phyloP scores from a whole-genome alignment of 805 yeast species.

The Kodamaea neixiangensis region DNA sequence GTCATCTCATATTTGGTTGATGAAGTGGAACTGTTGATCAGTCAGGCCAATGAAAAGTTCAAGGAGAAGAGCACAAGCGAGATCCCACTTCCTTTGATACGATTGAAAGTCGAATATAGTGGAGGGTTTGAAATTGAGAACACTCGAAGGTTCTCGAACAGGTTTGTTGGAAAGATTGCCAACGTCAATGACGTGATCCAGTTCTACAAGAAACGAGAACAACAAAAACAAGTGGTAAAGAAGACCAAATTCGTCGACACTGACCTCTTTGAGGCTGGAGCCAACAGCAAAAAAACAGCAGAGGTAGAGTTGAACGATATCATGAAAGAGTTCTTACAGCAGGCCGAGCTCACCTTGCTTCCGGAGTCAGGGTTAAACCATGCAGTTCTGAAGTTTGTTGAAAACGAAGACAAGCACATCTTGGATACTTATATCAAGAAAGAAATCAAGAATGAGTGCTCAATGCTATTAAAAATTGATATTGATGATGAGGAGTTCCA shows the following conservation, averaged over 20 bases:
- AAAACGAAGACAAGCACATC: slow-evolving; percentile 78
- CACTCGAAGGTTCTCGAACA: slow-evolving; percentile 82
- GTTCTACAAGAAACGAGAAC: slow-evolving; percentile 54
- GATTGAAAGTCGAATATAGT: slow-evolving; percentile 83
- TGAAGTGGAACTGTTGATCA: slow-evolving; percentile 69
- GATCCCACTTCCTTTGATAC: slow-evolving; percentile 75
- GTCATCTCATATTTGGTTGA: slow-evolving; percentile 59
- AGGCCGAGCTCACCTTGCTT: slow-evolving; percentile 65
- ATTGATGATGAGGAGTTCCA: slow-evolving; percentile 40
- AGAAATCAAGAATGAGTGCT: slow-evolving; percentile 56
- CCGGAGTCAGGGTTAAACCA: slow-evolving; percentile 74
- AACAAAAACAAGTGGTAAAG: slow-evolving; percentile 12
- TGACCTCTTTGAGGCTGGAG: slow-evolving; percentile 13
- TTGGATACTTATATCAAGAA: slow-evolving; percentile 61
- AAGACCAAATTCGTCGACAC: slow-evolving; percentile 18
- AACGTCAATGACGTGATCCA: slow-evolving; percentile 85
- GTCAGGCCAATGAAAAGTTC: slow-evolving; percentile 34
- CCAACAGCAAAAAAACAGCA: slow-evolving; percentile 19
- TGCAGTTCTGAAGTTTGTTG: slow-evolving; percentile 71
- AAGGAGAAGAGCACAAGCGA: slow-evolving; percentile 22
- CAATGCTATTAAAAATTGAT: slow-evolving; percentile 47
- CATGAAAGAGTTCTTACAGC: slow-evolving; percentile 61
- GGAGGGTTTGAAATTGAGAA: slow-evolving; percentile 93
- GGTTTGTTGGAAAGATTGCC: slow-evolving; percentile 89
- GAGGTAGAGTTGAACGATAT: slow-evolving; percentile 58